Evolutionary conservation across 2,329 filamentous ascomycete species (phyloP).

Genomic region (Dactylellina parvicollis): DNA sequence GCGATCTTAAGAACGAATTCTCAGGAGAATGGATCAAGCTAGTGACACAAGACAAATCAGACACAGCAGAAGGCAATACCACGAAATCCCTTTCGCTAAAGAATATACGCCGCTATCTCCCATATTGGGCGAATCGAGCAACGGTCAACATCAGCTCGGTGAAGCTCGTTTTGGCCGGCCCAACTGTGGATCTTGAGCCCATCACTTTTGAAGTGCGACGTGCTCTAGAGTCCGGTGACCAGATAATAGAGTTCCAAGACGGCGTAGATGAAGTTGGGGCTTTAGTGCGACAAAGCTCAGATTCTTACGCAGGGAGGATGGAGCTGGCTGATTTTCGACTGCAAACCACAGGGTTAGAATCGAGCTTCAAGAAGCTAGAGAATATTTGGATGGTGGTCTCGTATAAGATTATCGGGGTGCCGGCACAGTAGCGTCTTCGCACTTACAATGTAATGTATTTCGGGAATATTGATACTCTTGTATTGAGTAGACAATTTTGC

Average conservation of each 20-base stretch:
- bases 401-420: background rate
- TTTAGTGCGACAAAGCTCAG: background rate
- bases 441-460: no score
- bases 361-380: background rate
- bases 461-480: no score
- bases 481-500: no score
- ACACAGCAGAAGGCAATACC: background rate
- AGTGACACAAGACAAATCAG: background rate
- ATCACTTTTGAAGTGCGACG: background rate
- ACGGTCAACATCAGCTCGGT: background rate
- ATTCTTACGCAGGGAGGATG: background rate
- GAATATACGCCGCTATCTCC: conserved; percentile 9
- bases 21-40: conserved; percentile 11
- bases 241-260: background rate
- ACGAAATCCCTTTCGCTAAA: background rate
- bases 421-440: no score
- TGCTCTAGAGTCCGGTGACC: background rate
- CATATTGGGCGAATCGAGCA: background rate
- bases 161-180: background rate
- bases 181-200: background rate
- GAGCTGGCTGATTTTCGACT: background rate
- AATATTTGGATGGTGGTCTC: conserved; percentile 4
- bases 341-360: background rate
- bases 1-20: conserved; percentile 15
- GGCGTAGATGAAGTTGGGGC: background rate